Percentiles rank a stretch among this genome's conserved stretches.
Evolutionary conservation across 208 protist species (phyloP).

Genomic region (Trypanosoma scelopori): DNA sequence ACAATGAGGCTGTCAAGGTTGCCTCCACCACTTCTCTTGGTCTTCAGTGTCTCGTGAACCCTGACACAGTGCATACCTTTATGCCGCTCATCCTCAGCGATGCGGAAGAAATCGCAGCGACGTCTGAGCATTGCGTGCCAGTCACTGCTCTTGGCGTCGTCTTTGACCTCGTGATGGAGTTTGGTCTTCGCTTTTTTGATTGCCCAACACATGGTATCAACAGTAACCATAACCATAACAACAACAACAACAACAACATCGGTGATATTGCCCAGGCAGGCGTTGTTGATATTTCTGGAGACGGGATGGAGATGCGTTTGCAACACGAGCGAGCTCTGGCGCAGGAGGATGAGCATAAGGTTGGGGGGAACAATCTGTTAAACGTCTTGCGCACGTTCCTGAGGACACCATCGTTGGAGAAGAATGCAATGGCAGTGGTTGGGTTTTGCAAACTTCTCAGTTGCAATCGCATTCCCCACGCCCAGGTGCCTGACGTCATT

Average conservation of each 20-base stretch:
- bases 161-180: slow-evolving; percentile 89
- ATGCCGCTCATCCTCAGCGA: slow-evolving; percentile 82
- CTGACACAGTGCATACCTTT: slow-evolving; percentile 89
- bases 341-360: slow-evolving; percentile 83
- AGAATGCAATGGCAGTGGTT: slow-evolving; percentile 43
- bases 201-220: slow-evolving; percentile 12
- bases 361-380: slow-evolving; percentile 65
- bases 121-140: slow-evolving; percentile 37
- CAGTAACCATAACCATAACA: slow-evolving; percentile 2
- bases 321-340: slow-evolving; percentile 73
- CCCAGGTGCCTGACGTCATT: slow-evolving; percentile 51
- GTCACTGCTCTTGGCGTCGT: slow-evolving; percentile 65
- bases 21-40: slow-evolving; percentile 76
- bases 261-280: slow-evolving; percentile 1
- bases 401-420: slow-evolving; percentile 29
- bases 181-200: slow-evolving; percentile 87
- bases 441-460: slow-evolving; percentile 89
- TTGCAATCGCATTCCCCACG: slow-evolving; percentile 75
- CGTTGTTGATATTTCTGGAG: slow-evolving; percentile 28
- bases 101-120: slow-evolving; percentile 36
- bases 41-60: slow-evolving; percentile 84
- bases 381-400: slow-evolving; percentile 56
- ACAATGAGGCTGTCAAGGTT: slow-evolving; percentile 72
- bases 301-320: slow-evolving; percentile 47
- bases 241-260: neutral